These are phyloP conservation scores for Suillus occidentalis DNA, from an alignment of 768 basidiomycete genomes.

Conservation along the genomic window DNA sequence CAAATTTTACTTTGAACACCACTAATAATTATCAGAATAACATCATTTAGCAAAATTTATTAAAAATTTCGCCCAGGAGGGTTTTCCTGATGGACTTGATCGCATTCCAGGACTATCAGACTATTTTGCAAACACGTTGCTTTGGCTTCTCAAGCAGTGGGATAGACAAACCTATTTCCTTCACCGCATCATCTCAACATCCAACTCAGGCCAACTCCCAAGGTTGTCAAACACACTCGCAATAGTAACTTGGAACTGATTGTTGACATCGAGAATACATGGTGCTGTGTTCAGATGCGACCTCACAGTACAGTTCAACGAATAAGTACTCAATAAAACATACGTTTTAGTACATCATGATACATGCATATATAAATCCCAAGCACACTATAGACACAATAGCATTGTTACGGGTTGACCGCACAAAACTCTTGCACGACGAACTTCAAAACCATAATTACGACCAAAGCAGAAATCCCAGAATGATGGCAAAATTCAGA, in stretches of 20 bases:
- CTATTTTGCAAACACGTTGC: neutral
- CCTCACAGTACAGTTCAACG: too few species aligned
- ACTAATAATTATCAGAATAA: too few species aligned
- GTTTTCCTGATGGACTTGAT: too few species aligned
- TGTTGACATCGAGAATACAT: conserved; percentile 23
- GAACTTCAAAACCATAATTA: neutral
- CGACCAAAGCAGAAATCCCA: neutral
- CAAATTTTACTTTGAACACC: too few species aligned
- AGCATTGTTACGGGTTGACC: neutral
- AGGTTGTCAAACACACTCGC: conserved; percentile 8
- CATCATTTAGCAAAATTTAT: too few species aligned
- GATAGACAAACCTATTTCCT: neutral
- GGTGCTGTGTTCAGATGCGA: too few species aligned
- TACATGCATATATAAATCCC: neutral
- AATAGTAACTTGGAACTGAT: conserved; percentile 13
- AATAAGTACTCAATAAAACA: too few species aligned
- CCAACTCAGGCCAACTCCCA: neutral
- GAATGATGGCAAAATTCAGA: conserved; percentile 34
- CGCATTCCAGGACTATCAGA: conserved; percentile 3
- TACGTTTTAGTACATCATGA: too few species aligned
- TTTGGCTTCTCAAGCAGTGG: conserved; percentile 9
- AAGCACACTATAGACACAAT: neutral
- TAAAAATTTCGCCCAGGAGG: too few species aligned
- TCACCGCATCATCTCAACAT: neutral
- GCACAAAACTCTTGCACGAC: neutral